Percentiles rank a stretch among this genome's conserved stretches.
phyloP scores from a whole-genome alignment of 371 early-diverging fungal genomes.

The Lichtheimia ornata region DNA sequence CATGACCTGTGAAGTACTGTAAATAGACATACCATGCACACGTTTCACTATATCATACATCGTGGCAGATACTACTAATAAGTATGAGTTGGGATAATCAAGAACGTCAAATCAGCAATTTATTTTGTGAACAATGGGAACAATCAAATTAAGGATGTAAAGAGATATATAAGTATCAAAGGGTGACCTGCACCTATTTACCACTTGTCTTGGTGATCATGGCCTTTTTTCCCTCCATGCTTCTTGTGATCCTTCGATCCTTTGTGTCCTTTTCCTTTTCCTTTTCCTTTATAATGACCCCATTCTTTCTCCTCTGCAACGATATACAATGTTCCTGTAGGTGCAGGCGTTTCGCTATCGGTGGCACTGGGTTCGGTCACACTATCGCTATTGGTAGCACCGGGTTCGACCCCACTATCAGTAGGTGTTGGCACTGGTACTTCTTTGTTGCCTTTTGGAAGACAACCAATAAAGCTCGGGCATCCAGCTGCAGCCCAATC shows the following conservation, averaged over 20 bases:
- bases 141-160: too few relatives aligned
- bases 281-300: not conserved
- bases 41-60: too few relatives aligned
- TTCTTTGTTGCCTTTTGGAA: not conserved
- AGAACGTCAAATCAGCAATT: too few relatives aligned
- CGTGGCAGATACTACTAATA: too few relatives aligned
- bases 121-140: too few relatives aligned
- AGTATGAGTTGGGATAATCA: too few relatives aligned
- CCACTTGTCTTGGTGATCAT: not conserved
- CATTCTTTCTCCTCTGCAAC: not conserved
- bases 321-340: not conserved
- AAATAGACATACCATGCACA: too few relatives aligned
- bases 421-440: not conserved
- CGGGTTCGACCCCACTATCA: too few relatives aligned
- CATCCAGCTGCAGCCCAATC: slow-evolving; percentile 17
- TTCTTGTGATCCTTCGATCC: not conserved
- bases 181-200: too few relatives aligned
- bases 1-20: too few relatives aligned
- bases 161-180: too few relatives aligned
- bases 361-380: not conserved
- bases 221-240: not conserved
- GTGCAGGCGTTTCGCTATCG: not conserved
- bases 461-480: slow-evolving; percentile 16
- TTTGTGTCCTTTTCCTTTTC: not conserved
- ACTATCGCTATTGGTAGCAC: not conserved